phyloP scores from a whole-genome alignment of 2,329 filamentous ascomycete species.

The Lachnellula hyalina region DNA sequence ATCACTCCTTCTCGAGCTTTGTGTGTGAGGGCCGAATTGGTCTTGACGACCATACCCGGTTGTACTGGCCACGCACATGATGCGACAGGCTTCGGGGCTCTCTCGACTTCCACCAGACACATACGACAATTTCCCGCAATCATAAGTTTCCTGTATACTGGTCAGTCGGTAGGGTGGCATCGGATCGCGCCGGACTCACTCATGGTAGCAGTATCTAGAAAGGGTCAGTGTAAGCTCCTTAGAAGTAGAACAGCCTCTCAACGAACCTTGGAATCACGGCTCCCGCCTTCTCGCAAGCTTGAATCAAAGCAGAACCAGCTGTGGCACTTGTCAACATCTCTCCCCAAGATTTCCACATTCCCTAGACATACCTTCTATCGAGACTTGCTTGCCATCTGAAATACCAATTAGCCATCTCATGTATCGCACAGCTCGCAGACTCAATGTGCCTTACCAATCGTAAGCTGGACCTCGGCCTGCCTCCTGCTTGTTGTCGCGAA shows the following conservation, averaged over 20 bases:
- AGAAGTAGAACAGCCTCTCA: constrained; percentile 2
- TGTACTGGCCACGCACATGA: constrained; percentile 99
- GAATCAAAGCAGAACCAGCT: constrained; percentile 96
- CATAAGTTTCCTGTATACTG: constrained; percentile 73
- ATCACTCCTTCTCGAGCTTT: constrained; percentile 98
- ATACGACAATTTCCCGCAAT: constrained; percentile 99
- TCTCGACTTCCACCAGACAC: constrained; percentile 98
- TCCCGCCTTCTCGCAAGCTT: constrained; percentile 98
- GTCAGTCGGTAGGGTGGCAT: constrained; percentile 20
- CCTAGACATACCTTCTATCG: constrained; percentile 73
- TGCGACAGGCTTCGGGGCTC: constrained; percentile 91
- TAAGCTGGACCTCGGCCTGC: constrained; percentile 92
- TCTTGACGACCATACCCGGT: constrained; percentile 98
- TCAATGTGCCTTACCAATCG: constrained; percentile 65
- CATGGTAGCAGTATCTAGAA: constrained; percentile 92
- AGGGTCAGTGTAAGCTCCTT: constrained; percentile 21
- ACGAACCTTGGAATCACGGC: constrained; percentile 75
- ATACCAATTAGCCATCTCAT: constrained; percentile 29
- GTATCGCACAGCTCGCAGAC: constrained; percentile 4
- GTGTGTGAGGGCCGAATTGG: constrained; percentile 90
- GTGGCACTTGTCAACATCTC: constrained; percentile 36
- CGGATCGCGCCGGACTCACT: constrained; percentile 53
- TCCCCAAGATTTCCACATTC: constrained; percentile 14
- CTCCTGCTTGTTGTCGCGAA: constrained; percentile 77
- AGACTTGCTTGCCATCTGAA: constrained; percentile 94